Conservation (phyloP, 495 filamentous ascomycete species). For the Trichoderma asperelloides region DNA sequence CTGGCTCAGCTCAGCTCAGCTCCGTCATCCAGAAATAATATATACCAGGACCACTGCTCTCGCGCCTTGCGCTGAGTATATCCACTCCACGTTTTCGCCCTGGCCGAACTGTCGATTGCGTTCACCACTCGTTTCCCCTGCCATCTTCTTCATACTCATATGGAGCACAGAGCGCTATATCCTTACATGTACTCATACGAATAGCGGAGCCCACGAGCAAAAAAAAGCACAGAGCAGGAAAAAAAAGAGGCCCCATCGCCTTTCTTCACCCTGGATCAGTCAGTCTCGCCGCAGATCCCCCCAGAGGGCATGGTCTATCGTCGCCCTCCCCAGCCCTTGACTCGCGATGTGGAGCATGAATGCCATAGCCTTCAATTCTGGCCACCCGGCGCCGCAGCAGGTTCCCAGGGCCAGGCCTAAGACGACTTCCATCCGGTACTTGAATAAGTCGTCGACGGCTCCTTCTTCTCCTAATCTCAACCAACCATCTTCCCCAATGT, state of each 20-base stretch:
- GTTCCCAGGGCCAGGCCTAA: not conserved
- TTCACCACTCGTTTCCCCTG: not conserved
- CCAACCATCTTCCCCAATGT: not conserved
- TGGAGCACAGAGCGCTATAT: not conserved
- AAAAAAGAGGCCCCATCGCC: not conserved
- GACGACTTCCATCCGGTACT: not conserved
- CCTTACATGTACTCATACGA: slow-evolving; percentile 6
- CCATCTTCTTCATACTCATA: not conserved
- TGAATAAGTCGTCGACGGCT: slow-evolving; percentile 7
- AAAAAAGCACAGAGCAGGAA: not conserved
- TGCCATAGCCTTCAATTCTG: slow-evolving; percentile 3
- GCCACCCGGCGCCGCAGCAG: not conserved
- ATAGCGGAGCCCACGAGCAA: not conserved
- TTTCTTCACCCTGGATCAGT: slow-evolving; percentile 1
- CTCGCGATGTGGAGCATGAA: slow-evolving; percentile 5
- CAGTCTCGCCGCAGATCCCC: slow-evolving; percentile 7
- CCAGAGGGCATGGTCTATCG: slow-evolving; percentile 6
- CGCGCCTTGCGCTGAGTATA: not conserved
- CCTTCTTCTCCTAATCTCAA: slow-evolving; percentile 3
- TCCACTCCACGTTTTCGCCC: slow-evolving; percentile 1
- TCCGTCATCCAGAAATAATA: not conserved
- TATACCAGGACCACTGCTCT: not conserved
- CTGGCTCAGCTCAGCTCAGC: not conserved
- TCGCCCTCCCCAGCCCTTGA: slow-evolving; percentile 7
- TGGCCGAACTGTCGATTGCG: slow-evolving; percentile 1